Conservation (phyloP, 2,329 filamentous ascomycete genomes). For the Fusarium avenaceum region DNA sequence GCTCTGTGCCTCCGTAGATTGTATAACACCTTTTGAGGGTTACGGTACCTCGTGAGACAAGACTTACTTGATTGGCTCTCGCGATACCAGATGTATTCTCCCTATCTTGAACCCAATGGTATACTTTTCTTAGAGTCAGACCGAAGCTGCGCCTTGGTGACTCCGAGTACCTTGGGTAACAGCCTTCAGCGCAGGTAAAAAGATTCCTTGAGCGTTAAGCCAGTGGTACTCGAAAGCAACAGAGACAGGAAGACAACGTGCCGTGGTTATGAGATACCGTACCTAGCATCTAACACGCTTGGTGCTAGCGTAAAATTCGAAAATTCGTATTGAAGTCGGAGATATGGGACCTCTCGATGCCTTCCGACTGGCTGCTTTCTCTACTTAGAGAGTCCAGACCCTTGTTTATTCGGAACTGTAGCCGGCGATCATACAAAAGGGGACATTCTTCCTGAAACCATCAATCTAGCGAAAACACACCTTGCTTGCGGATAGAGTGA, state of each 20-base stretch:
- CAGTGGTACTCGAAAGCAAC: neutral
- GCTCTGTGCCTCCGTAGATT: neutral
- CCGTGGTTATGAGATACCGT: neutral
- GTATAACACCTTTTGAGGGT: conserved; percentile 2
- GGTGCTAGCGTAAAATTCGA: too few relatives aligned
- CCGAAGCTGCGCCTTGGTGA: conserved; percentile 24
- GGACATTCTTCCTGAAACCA: neutral
- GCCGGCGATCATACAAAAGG: neutral
- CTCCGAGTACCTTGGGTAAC: conserved; percentile 14
- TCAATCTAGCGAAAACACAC: neutral
- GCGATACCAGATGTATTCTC: neutral
- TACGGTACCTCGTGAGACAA: neutral
- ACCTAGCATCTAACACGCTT: neutral
- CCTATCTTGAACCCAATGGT: neutral
- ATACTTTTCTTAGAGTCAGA: conserved; percentile 12
- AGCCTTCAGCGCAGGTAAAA: neutral
- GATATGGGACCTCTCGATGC: neutral
- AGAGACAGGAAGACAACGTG: neutral
- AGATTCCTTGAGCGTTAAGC: neutral
- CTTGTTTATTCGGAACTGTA: neutral
- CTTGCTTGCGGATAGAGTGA: neutral
- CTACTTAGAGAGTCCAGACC: neutral
- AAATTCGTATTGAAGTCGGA: neutral
- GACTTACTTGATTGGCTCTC: neutral
- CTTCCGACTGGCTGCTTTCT: neutral